phyloP scores from a whole-genome alignment of 495 filamentous ascomycete species.

The Staphylotrichum longicolle region DNA sequence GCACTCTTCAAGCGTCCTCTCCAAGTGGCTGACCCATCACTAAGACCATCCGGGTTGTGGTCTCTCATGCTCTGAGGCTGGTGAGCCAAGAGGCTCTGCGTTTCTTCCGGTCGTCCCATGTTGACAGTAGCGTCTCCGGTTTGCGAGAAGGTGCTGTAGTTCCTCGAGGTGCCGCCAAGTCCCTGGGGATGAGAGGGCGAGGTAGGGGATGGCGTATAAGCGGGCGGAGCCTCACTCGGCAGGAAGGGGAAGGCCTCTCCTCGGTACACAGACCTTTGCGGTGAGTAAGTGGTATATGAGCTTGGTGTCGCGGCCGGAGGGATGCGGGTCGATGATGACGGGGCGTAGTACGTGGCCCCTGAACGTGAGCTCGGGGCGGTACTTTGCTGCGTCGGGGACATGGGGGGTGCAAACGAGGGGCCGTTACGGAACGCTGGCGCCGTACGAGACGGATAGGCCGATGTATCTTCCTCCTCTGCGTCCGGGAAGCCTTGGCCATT shows the following conservation, averaged over 20 bases:
- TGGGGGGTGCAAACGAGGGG: not conserved
- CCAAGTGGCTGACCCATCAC: constrained; percentile 26
- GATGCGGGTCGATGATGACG: constrained; percentile 26
- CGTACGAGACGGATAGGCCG: constrained; percentile 10
- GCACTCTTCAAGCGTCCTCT: constrained; percentile 32
- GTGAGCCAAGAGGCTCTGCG: constrained; percentile 34
- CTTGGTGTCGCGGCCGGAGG: constrained; percentile 21
- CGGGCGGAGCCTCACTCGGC: constrained; percentile 46
- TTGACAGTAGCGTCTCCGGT: constrained; percentile 10
- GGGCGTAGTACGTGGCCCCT: constrained; percentile 27
- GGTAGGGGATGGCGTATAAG: constrained; percentile 44
- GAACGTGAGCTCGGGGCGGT: constrained; percentile 5
- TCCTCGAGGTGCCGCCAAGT: constrained; percentile 21
- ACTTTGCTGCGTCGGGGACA: constrained; percentile 9
- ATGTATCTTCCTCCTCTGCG: not conserved
- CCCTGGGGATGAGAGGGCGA: constrained; percentile 24
- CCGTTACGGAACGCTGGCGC: constrained; percentile 12
- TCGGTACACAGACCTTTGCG: constrained; percentile 17
- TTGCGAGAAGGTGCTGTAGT: constrained; percentile 42
- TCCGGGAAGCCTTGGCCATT: constrained; percentile 8
- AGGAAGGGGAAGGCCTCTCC: constrained; percentile 27
- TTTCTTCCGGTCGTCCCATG: constrained; percentile 44
- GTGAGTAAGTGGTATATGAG: constrained; percentile 29
- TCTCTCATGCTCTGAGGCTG: constrained; percentile 46
- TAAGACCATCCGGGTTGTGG: constrained; percentile 1